Conservation (phyloP, 2,329 filamentous ascomycete genomes). For the Bisporella sp. region DNA sequence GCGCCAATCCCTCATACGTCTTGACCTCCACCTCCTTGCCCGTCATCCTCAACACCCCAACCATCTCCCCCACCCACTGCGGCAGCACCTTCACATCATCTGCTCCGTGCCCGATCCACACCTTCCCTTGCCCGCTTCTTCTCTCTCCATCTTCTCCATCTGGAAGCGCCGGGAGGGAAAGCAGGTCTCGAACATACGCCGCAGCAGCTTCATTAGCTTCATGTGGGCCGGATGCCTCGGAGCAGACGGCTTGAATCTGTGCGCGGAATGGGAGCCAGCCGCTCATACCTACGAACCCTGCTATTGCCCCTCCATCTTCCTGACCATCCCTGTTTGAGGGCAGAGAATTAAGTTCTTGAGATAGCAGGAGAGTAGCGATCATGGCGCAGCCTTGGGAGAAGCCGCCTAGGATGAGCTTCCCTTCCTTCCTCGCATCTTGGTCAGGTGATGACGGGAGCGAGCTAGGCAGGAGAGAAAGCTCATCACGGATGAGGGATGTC, state of each 20-base stretch:
- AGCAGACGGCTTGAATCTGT: conserved; percentile 5
- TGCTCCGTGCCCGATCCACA: conserved; percentile 11
- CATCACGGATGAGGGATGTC: conserved; percentile 3
- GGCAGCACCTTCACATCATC: conserved; percentile 16
- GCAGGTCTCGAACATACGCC: background rate
- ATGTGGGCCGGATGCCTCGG: background rate
- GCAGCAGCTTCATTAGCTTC: background rate
- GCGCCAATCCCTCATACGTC: conserved; percentile 9
- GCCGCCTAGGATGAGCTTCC: conserved; percentile 11
- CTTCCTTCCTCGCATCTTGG: too few relatives aligned
- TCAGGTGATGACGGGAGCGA: background rate
- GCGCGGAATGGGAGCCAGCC: conserved; percentile 21
- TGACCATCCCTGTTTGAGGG: background rate
- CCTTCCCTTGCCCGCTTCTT: background rate
- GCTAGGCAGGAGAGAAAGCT: conserved; percentile 1
- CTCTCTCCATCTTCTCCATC: background rate
- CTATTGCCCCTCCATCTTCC: background rate
- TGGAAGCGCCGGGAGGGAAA: background rate
- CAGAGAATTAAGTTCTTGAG: conserved; percentile 9
- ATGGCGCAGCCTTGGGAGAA: conserved; percentile 21
- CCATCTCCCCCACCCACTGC: conserved; percentile 17
- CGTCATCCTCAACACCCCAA: conserved; percentile 1
- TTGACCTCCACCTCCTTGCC: conserved; percentile 4
- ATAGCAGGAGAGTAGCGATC: conserved; percentile 11
- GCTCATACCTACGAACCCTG: conserved; percentile 15